A percentile compares a stretch with the other conserved stretches of the same genome.
These are phyloP conservation scores for Schizophyllum commune DNA, from an alignment of 1,284 basidiomycete genomes.

Conservation along the genomic window DNA sequence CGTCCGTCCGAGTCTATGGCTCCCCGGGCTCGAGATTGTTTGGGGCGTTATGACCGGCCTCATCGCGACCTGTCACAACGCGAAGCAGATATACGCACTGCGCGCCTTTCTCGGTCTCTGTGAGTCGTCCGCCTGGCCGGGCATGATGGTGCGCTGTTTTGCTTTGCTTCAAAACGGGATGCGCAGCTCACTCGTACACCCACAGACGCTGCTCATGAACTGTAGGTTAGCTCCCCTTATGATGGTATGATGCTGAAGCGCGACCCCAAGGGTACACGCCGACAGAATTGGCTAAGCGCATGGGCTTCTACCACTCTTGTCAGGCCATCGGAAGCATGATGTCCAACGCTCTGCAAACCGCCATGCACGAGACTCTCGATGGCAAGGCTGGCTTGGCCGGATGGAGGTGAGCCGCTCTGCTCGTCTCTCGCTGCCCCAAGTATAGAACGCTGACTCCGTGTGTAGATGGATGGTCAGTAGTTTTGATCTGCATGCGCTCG, in stretches of 20 bases:
- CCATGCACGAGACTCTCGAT: constrained; percentile 9
- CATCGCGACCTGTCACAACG: constrained; percentile 6
- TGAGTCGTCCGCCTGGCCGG: constrained; percentile 11
- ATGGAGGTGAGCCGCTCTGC: constrained; percentile 7
- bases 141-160: constrained; percentile 8
- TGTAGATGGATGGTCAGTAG: constrained; percentile 7
- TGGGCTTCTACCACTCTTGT: constrained; percentile 12
- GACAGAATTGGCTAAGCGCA: constrained; percentile 11
- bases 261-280: constrained; percentile 8
- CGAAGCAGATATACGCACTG: constrained; percentile 9
- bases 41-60: constrained; percentile 11
- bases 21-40: constrained; percentile 8
- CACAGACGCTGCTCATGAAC: constrained; percentile 9
- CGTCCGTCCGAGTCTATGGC: constrained; percentile 11
- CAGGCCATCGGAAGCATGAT: constrained; percentile 12
- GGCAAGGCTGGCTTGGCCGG: constrained; percentile 7
- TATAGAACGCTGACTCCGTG: neutral
- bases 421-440: neutral
- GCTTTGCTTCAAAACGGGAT: neutral
- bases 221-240: neutral
- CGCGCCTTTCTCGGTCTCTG: constrained; percentile 10
- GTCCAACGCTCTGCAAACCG: constrained; percentile 11
- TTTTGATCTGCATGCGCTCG: no score
- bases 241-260: neutral
- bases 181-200: neutral